Percentiles rank a stretch among this genome's conserved stretches.
Conservation (phyloP, 208 protist genomes). For the Willaertia magna region DNA sequence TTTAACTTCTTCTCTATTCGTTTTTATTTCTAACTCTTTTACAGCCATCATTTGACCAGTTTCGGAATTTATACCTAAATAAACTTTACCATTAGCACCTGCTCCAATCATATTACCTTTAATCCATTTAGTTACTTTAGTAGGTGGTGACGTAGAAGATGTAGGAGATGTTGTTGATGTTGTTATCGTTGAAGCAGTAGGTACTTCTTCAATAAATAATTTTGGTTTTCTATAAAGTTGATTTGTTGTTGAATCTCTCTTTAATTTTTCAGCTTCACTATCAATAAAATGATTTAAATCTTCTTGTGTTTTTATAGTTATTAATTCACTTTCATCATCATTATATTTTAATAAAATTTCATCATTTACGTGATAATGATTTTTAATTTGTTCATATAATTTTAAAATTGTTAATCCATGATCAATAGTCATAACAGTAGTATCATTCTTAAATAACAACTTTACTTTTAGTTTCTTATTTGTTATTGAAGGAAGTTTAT, state of each 20-base stretch:
- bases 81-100: slow-evolving; percentile 6
- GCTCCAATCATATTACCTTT: slow-evolving; percentile 5
- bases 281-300: neutral
- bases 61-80: neutral
- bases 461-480: neutral
- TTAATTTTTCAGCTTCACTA: neutral
- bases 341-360: neutral
- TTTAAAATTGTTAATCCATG: neutral
- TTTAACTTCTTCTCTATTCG: slow-evolving; percentile 9
- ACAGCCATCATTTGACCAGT: slow-evolving; percentile 5
- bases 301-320: neutral
- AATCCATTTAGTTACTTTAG: neutral
- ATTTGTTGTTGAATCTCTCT: neutral
- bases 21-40: slow-evolving; percentile 2
- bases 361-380: neutral
- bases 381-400: neutral
- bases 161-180: neutral
- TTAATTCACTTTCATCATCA: neutral
- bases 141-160: neutral
- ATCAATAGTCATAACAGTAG: neutral
- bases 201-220: neutral
- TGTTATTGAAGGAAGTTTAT: neutral
- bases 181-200: neutral
- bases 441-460: neutral
- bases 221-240: neutral